Evolutionary conservation across 306 rosid genomes (phyloP), one percentile per base, ranked within the genome.

Genomic region (Chamaecrista fasciculata): DNA sequence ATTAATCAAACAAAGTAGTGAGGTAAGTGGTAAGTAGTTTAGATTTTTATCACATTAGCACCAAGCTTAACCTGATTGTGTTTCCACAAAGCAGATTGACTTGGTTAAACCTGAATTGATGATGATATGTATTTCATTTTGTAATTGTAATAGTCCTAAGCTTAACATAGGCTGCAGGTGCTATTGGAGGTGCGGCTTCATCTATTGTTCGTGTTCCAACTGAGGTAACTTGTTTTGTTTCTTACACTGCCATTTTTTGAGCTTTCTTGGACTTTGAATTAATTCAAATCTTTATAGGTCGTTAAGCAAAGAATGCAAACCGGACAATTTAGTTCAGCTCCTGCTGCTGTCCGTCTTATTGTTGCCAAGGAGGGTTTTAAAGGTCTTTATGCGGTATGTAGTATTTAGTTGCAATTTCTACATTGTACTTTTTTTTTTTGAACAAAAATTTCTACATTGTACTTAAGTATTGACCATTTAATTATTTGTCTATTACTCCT

Each of bases 151-250:
- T 78, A 56, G 69, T 55, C 70, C 64, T 57, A 76, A 74, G 78
- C 81, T 80, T 70, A 62, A 62, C 76, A 66, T 86, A 90, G 96
- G 75, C 89, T 78, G 93, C 94, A 80, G 96, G 94, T 81, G 78
- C 85, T 70, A 74, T 87, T 68, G 94, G 86, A 58, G 94, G 96
- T 43, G 71, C 82, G 20, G 89, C 88, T 73, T 87, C 96, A 71
- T 90, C 96, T 39, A 36, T 90, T 63, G 74, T 87, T 55, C 94
- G 96, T 59, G 96, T 90, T 49, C 96, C 96, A 59, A 87, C 89
- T n/a, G 96, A 90, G 86, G 96, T 85, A 82, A 57, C 29, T 52
- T 50, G 40, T 36, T 69, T 79, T 60, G 46, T 36, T 33, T 70
- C 61, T 11, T 63, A 11, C 24, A 23, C 48, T 70, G 26, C 67